These are phyloP conservation scores for Cadophora luteo-olivacea DNA, from an alignment of 2,329 filamentous ascomycete species.

Conservation along the genomic window DNA sequence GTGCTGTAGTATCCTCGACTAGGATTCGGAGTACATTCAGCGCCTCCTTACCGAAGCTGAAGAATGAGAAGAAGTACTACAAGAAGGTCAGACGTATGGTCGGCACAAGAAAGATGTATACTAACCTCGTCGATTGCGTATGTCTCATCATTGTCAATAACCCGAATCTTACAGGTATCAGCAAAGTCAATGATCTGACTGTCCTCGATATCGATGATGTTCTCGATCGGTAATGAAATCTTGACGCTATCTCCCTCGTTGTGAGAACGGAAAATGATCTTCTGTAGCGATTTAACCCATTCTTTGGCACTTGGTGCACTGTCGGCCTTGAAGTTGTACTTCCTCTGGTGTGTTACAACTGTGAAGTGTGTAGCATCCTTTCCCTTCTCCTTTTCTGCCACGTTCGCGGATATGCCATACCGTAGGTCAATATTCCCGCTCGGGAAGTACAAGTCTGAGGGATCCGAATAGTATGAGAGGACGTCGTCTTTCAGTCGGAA, in stretches of 20 bases:
- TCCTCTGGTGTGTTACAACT: constrained; percentile 81
- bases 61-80: constrained; percentile 96
- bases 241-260: constrained; percentile 98
- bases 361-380: constrained; percentile 80
- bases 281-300: constrained; percentile 93
- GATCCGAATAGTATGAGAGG: constrained; percentile 84
- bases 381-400: constrained; percentile 73
- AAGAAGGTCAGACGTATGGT: constrained; percentile 36
- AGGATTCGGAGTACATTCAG: constrained; percentile 70
- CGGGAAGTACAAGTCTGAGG: constrained; percentile 88
- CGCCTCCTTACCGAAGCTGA: constrained; percentile 83
- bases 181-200: constrained; percentile 90
- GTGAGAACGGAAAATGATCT: constrained; percentile 93
- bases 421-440: constrained; percentile 90
- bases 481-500: constrained; percentile 92
- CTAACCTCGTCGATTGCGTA: constrained; percentile 91
- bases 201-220: constrained; percentile 91
- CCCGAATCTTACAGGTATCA: constrained; percentile 90
- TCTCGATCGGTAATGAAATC: constrained; percentile 87
- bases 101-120: constrained; percentile 22
- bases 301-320: constrained; percentile 88
- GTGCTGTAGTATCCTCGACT: constrained; percentile 44
- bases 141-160: constrained; percentile 92
- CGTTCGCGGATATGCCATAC: constrained; percentile 85
- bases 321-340: constrained; percentile 88